Conservation (phyloP, 129 eudicot species). For the Solidago caesia region DNA sequence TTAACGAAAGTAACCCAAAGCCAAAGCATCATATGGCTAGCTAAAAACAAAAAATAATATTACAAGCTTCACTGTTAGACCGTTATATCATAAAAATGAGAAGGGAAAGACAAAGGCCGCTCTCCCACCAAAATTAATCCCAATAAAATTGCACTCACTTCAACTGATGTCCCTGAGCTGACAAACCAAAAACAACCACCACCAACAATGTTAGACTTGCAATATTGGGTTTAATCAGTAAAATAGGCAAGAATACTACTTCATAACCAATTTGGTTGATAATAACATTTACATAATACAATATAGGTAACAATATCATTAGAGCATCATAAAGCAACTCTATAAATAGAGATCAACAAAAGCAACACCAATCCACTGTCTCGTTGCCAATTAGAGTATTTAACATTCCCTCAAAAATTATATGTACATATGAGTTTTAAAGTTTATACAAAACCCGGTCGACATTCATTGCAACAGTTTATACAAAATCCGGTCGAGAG, state of each 20-base stretch:
- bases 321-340: neutral
- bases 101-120: conserved; percentile 75
- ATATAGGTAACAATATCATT: neutral
- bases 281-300: neutral
- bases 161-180: conserved; percentile 59
- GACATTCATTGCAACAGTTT: too few relatives aligned
- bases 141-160: conserved; percentile 50
- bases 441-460: too few relatives aligned
- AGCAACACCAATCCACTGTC: too few relatives aligned
- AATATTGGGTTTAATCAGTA: neutral
- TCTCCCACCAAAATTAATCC: conserved; percentile 58
- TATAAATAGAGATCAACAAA: neutral
- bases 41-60: too few relatives aligned
- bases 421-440: too few relatives aligned
- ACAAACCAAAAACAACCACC: conserved; percentile 20
- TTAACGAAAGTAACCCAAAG: too few relatives aligned
- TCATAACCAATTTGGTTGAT: neutral
- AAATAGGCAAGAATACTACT: neutral
- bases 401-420: too few relatives aligned
- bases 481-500: too few relatives aligned
- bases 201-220: conserved; percentile 22
- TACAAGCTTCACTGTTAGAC: too few relatives aligned
- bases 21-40: too few relatives aligned
- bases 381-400: too few relatives aligned
- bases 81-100: conserved; percentile 57